Percentiles rank a stretch among this genome's conserved stretches.
These are phyloP conservation scores for Amanita rimosa DNA, from an alignment of 768 basidiomycete species.

Conservation along the genomic window DNA sequence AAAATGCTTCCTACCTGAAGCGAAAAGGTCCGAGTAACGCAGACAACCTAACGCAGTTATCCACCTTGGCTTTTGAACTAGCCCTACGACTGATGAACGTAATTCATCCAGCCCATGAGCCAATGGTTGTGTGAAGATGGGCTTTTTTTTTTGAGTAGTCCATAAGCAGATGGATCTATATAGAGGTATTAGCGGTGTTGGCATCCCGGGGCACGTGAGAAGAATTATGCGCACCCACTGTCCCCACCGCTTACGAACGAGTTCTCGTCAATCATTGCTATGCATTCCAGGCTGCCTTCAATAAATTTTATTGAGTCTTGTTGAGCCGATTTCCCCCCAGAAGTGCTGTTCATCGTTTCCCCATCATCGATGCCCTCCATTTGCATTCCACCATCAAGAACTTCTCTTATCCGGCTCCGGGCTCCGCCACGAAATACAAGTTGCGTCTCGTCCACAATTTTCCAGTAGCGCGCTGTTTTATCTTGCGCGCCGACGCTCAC, in stretches of 20 bases:
- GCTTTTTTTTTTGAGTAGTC: constrained; percentile 91
- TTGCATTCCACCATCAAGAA: constrained; percentile 65
- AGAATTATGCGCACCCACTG: constrained; percentile 55
- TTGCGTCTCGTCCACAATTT: constrained; percentile 90
- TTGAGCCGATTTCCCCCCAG: constrained; percentile 15
- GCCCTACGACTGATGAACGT: constrained; percentile 61
- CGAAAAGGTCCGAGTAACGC: constrained; percentile 85
- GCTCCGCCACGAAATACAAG: constrained; percentile 96
- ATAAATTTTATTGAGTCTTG: constrained; percentile 36
- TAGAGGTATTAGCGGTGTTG: background rate
- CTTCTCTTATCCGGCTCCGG: constrained; percentile 64
- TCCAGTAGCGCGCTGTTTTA: constrained; percentile 91
- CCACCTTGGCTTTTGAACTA: constrained; percentile 78
- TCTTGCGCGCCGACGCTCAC: constrained; percentile 86
- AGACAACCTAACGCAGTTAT: constrained; percentile 76
- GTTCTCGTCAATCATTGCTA: constrained; percentile 91
- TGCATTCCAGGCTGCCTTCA: constrained; percentile 87
- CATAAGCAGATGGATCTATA: constrained; percentile 87
- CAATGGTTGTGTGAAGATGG: constrained; percentile 74
- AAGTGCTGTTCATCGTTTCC: constrained; percentile 11
- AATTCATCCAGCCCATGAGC: constrained; percentile 80
- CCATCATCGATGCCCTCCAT: constrained; percentile 32
- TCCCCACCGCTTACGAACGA: constrained; percentile 93
- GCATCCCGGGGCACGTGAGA: background rate
- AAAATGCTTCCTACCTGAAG: constrained; percentile 50